These are phyloP conservation scores for Auxenochlorella pyrenoidosa DNA, from an alignment of 139 green algal genomes.

Conservation along the genomic window DNA sequence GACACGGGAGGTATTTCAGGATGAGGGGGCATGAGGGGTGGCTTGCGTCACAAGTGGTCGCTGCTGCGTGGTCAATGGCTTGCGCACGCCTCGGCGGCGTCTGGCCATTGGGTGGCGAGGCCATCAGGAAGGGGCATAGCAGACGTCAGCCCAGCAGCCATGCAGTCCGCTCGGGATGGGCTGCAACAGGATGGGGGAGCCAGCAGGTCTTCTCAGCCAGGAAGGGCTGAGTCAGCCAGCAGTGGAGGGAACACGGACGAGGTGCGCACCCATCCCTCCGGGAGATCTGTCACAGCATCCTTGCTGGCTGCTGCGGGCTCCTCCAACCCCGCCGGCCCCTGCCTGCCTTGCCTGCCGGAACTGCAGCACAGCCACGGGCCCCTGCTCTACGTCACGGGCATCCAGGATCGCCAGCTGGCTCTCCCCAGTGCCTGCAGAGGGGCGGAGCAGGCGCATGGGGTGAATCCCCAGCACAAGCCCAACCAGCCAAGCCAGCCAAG, in stretches of 20 bases:
- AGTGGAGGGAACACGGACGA: neutral
- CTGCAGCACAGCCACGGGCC: conserved; percentile 53
- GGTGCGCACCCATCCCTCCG: neutral
- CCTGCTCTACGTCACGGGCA: conserved; percentile 45
- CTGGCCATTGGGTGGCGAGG: too few relatives aligned
- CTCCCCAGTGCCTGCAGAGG: neutral
- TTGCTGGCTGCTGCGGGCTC: neutral
- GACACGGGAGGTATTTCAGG: too few relatives aligned
- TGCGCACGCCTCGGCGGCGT: too few relatives aligned
- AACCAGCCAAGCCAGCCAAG: too few relatives aligned
- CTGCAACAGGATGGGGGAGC: neutral
- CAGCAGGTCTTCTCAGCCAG: too few relatives aligned
- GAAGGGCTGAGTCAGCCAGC: neutral
- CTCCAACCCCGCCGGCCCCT: neutral
- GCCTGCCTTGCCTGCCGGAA: conserved; percentile 7
- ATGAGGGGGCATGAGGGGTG: too few relatives aligned
- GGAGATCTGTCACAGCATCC: too few relatives aligned
- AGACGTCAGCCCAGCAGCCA: conserved; percentile 44
- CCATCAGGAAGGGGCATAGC: neutral
- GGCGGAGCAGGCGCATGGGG: neutral
- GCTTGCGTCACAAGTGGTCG: too few relatives aligned
- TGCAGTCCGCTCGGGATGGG: conserved; percentile 58
- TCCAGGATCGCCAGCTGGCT: conserved; percentile 64
- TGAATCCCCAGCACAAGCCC: too few relatives aligned
- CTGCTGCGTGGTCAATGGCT: too few relatives aligned